A percentile compares a stretch with the other conserved stretches of the same genome.
phyloP scores from a whole-genome alignment of 305 asterid species.

The Solanum hybrid region DNA sequence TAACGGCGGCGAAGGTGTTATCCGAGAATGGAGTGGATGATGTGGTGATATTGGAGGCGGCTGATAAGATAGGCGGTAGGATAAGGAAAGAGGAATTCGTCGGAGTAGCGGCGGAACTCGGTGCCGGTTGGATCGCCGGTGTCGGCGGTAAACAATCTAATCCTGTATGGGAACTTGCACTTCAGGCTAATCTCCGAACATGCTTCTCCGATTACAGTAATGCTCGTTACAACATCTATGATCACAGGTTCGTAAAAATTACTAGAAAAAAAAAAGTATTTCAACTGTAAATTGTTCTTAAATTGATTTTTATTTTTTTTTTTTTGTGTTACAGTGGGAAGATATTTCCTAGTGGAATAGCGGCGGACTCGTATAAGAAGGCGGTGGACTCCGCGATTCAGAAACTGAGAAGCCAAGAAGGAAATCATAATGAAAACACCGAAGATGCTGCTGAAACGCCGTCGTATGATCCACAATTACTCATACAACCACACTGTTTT shows the following conservation, averaged over 20 bases:
- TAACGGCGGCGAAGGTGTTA: conserved; percentile 72
- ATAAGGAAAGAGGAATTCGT: conserved; percentile 72
- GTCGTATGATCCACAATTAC: conserved; percentile 29
- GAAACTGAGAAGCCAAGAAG: conserved; percentile 41
- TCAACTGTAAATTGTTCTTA: neutral
- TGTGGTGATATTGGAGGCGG: conserved; percentile 66
- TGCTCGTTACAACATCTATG: conserved; percentile 87
- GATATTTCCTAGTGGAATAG: conserved; percentile 80
- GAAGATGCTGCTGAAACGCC: conserved; percentile 29
- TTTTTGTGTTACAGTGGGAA: conserved; percentile 44
- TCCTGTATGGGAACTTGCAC: conserved; percentile 86
- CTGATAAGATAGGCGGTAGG: conserved; percentile 80
- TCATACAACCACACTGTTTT: neutral
- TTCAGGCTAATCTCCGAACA: conserved; percentile 58
- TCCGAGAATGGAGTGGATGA: conserved; percentile 74
- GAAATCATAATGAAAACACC: conserved; percentile 21
- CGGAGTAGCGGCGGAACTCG: conserved; percentile 83
- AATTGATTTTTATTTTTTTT: neutral
- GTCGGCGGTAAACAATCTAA: conserved; percentile 75
- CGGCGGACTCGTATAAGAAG: conserved; percentile 69
- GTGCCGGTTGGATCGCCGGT: conserved; percentile 97
- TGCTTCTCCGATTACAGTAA: conserved; percentile 83
- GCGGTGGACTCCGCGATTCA: conserved; percentile 83
- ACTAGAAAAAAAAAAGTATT: neutral
- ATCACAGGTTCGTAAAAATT: conserved; percentile 37